Evolutionary conservation across 345 rosid genomes (phyloP), one percentile per base, ranked within the genome.

Genomic region (Reutealis trisperma): DNA sequence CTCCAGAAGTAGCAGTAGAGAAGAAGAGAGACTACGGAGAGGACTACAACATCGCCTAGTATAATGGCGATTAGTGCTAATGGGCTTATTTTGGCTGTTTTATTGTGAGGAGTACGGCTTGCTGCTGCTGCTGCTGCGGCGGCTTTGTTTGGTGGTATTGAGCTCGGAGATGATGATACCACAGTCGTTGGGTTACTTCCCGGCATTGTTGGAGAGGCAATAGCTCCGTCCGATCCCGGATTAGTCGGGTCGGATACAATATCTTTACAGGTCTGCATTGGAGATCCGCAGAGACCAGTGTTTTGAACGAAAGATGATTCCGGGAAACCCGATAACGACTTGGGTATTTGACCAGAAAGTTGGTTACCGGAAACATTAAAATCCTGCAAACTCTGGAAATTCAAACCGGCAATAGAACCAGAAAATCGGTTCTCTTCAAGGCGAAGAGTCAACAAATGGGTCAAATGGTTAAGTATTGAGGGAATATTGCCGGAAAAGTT

Each of bases 1-100:
- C 92, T 81, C 97, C 97, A 92, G 88, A 94, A 94, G 82, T 92
- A 93, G 73, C 91, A 91, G 86, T 91, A 94, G 66, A 94, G 97
- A 16, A 93, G 80, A 58, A 89, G 89, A 15, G 97, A 90, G 18
- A 94, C 86, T 15, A 93, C 37, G 30, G 86, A 87, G 0, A 94
- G 85, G 27, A 94, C 86, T 47, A 91, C 60, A 27, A 85, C 78
- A 74, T 94, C 97, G 12, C 97, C 97, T 21, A 93, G 34, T 18
- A 91, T 83, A 2, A 93, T 94, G 1, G 97, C 94, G 34, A 91
- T 83, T 24, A 93, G 62, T 24, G 94, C 92, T 0, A 84, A 9
- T 0, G 97, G 87, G 72, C 93, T 89, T 62, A 93, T 84, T 73
- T 84, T 86, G 41, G 78, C 69, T 4, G 85, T 66, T 60, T 52